Percentiles rank a stretch among this genome's conserved stretches.
These are phyloP conservation scores for Paraglomus brasilianum DNA, from an alignment of 192 early-diverging fungal genomes.

Conservation along the genomic window DNA sequence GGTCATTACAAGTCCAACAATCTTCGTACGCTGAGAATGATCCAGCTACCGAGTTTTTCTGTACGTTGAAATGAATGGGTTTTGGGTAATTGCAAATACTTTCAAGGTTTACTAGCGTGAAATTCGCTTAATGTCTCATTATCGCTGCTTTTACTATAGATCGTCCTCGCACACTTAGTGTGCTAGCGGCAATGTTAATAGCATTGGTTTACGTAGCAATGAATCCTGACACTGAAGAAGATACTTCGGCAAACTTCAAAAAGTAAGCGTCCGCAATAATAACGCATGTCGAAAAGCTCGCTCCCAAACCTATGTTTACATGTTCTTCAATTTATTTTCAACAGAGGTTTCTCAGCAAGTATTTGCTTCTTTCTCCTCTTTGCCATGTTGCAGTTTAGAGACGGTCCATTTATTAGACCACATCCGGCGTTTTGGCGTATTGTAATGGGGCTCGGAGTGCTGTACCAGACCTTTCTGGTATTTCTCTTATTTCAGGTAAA, in stretches of 20 bases:
- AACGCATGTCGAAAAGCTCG: neutral
- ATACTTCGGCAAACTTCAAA: slow-evolving; percentile 52
- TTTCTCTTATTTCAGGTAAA: slow-evolving; percentile 87
- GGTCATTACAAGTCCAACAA: slow-evolving; percentile 24
- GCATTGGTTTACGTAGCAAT: slow-evolving; percentile 58
- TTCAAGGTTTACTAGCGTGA: too few species aligned
- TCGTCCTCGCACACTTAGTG: slow-evolving; percentile 57
- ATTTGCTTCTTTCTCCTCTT: slow-evolving; percentile 69
- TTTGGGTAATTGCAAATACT: too few species aligned
- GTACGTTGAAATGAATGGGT: too few species aligned
- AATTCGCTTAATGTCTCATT: neutral
- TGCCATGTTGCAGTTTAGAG: slow-evolving; percentile 86
- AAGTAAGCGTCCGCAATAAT: slow-evolving; percentile 32
- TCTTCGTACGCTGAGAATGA: slow-evolving; percentile 21
- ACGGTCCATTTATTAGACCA: slow-evolving; percentile 92
- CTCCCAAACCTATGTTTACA: neutral
- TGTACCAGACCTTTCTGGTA: slow-evolving; percentile 88
- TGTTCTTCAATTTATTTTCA: neutral
- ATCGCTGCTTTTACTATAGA: slow-evolving; percentile 37
- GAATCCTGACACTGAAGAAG: slow-evolving; percentile 48
- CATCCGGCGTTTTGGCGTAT: slow-evolving; percentile 92
- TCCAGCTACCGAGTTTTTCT: slow-evolving; percentile 29
- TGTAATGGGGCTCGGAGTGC: slow-evolving; percentile 78
- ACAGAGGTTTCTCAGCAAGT: slow-evolving; percentile 48
- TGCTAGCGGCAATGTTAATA: slow-evolving; percentile 46